Evolutionary conservation across 2,329 filamentous ascomycete genomes (phyloP).

Genomic region (Pestalotiopsis sp.): DNA sequence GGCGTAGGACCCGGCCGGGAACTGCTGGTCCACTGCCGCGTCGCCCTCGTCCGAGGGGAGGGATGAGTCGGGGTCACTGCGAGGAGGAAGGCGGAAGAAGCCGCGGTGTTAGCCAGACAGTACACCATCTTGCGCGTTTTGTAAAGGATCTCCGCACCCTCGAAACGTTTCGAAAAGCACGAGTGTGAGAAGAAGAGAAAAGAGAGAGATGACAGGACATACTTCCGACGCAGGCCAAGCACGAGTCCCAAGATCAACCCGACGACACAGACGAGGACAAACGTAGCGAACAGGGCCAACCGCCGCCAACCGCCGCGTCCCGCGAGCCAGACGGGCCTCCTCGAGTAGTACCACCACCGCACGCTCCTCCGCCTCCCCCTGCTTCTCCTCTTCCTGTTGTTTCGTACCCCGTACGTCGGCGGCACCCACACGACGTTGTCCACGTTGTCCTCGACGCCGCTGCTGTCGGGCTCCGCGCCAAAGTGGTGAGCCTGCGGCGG

Average conservation of each 20-base stretch:
- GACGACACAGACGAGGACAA: constrained; percentile 35
- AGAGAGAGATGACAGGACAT: constrained; percentile 16
- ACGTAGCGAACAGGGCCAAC: constrained; percentile 28
- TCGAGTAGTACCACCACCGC: background rate
- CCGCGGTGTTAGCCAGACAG: constrained; percentile 23
- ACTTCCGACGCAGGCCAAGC: constrained; percentile 40
- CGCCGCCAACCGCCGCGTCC: constrained; percentile 36
- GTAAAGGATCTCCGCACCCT: too few relatives aligned
- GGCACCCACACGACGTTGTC: constrained; percentile 10
- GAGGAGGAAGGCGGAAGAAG: constrained; percentile 39
- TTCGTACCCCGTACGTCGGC: constrained; percentile 7
- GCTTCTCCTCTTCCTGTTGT: background rate
- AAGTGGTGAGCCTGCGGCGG: background rate
- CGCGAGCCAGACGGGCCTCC: constrained; percentile 19
- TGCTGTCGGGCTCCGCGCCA: background rate
- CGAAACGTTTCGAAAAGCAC: too few relatives aligned
- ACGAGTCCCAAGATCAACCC: constrained; percentile 43
- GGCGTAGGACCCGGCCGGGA: constrained; percentile 66
- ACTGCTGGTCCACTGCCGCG: constrained; percentile 31
- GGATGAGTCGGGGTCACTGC: constrained; percentile 28
- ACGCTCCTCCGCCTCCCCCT: background rate
- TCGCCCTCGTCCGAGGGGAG: background rate
- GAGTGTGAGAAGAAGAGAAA: background rate
- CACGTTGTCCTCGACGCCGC: constrained; percentile 2
- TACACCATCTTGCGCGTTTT: too few relatives aligned